Evolutionary conservation across 1,284 basidiomycete genomes (phyloP).

Genomic region (Mycena citricolor): DNA sequence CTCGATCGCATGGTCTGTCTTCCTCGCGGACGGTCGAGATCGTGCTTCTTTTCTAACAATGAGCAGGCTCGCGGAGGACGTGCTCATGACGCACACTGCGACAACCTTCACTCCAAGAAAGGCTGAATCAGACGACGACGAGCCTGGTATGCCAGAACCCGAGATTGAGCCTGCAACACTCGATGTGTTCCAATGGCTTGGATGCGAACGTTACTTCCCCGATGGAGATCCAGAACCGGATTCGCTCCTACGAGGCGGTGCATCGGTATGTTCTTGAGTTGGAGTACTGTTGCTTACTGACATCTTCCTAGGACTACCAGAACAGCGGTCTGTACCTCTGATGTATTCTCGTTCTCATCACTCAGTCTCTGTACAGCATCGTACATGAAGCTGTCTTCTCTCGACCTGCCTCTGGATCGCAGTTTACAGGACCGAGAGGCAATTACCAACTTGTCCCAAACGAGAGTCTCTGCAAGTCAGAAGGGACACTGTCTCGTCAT

Average conservation of each 20-base stretch:
- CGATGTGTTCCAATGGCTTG: conserved; percentile 66
- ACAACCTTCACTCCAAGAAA: conserved; percentile 49
- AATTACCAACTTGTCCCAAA: too few relatives aligned
- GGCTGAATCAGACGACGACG: conserved; percentile 22
- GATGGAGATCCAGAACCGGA: conserved; percentile 5
- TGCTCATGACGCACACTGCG: conserved; percentile 60
- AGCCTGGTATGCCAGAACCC: conserved; percentile 29
- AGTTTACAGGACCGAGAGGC: too few relatives aligned
- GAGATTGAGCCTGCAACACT: conserved; percentile 51
- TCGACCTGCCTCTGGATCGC: too few relatives aligned
- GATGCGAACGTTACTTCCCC: conserved; percentile 65
- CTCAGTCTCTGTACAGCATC: too few relatives aligned
- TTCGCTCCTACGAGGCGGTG: conserved; percentile 7
- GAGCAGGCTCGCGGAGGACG: conserved; percentile 58
- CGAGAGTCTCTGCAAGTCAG: too few relatives aligned
- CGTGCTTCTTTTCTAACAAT: neutral
- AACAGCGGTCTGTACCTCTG: conserved; percentile 7
- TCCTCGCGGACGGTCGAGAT: neutral
- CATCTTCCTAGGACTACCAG: conserved; percentile 14
- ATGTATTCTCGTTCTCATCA: too few relatives aligned
- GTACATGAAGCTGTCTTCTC: too few relatives aligned
- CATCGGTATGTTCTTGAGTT: conserved; percentile 10
- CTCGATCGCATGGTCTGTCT: conserved; percentile 58
- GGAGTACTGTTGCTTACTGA: neutral
- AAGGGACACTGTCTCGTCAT: too few relatives aligned